Evolutionary conservation across 495 filamentous ascomycete species (phyloP).

Genomic region (Viridothelium virens): DNA sequence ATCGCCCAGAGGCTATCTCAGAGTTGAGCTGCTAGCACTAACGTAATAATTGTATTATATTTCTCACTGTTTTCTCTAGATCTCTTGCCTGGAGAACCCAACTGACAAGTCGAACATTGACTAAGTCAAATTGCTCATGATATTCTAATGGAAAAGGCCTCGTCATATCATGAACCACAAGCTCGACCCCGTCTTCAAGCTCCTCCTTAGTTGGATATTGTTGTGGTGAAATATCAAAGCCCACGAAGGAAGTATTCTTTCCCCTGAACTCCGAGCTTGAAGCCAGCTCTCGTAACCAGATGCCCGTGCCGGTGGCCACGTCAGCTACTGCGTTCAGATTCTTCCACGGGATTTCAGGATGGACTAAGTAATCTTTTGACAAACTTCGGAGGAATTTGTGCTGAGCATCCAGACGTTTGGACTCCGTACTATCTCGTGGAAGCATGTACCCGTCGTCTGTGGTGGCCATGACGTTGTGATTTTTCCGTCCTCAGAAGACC

Average conservation of each 20-base stretch:
- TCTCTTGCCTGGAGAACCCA: background rate
- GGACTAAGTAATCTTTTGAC: background rate
- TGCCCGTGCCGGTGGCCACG: background rate
- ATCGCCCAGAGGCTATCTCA: too few relatives aligned
- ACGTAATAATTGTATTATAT: background rate
- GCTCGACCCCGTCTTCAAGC: background rate
- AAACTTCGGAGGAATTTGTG: background rate
- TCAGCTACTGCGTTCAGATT: background rate
- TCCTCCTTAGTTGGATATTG: background rate
- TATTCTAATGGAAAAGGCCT: background rate
- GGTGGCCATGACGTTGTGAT: too few relatives aligned
- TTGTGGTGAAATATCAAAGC: background rate
- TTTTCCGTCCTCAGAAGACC: too few relatives aligned
- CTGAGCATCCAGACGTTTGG: background rate
- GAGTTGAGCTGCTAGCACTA: too few relatives aligned
- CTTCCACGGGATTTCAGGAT: background rate
- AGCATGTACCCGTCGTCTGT: background rate
- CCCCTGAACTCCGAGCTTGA: background rate
- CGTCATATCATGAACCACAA: conserved; percentile 1
- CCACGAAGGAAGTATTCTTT: background rate
- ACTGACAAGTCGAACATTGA: background rate
- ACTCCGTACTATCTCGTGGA: background rate
- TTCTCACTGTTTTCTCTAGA: background rate
- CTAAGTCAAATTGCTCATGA: background rate
- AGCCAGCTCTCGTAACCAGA: conserved; percentile 5